These are phyloP conservation scores for Setaria italica DNA, from an alignment of 202 grass and related monocot species.

Conservation along the genomic window DNA sequence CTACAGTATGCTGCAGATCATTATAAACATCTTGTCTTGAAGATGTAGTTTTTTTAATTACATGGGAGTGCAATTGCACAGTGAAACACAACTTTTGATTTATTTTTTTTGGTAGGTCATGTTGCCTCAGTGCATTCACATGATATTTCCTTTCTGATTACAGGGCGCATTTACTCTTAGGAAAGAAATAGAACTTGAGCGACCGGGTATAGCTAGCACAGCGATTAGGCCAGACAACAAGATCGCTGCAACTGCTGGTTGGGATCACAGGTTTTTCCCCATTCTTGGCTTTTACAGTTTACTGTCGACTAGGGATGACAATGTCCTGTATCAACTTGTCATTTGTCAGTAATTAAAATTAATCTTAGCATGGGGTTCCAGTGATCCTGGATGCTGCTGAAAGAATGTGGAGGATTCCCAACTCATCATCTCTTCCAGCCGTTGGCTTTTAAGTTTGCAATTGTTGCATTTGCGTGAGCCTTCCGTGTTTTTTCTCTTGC, in stretches of 20 bases:
- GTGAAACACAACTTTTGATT: not conserved
- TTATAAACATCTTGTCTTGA: not conserved
- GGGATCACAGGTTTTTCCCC: constrained; percentile 81
- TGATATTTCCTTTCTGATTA: constrained; percentile 39
- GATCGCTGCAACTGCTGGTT: constrained; percentile 86
- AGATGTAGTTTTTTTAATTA: not conserved
- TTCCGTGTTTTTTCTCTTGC: constrained; percentile 32
- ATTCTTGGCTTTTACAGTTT: not conserved
- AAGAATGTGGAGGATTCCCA: not conserved
- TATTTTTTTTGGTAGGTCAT: not conserved
- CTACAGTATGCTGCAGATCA: not conserved
- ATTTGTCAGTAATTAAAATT: constrained; percentile 23
- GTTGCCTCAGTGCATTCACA: not conserved
- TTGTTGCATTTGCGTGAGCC: constrained; percentile 14
- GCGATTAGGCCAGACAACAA: constrained; percentile 80
- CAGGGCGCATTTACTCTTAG: constrained; percentile 68
- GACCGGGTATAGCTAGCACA: constrained; percentile 62
- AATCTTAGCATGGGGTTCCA: not conserved
- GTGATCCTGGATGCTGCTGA: not conserved
- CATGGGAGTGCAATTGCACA: not conserved
- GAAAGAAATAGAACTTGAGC: constrained; percentile 80
- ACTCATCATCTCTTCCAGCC: constrained; percentile 8
- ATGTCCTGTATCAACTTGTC: not conserved
- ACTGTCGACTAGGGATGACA: not conserved
- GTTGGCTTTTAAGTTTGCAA: constrained; percentile 31